These are phyloP conservation scores for Nicotiana rustica DNA, from an alignment of 305 asterid genomes.

Conservation along the genomic window DNA sequence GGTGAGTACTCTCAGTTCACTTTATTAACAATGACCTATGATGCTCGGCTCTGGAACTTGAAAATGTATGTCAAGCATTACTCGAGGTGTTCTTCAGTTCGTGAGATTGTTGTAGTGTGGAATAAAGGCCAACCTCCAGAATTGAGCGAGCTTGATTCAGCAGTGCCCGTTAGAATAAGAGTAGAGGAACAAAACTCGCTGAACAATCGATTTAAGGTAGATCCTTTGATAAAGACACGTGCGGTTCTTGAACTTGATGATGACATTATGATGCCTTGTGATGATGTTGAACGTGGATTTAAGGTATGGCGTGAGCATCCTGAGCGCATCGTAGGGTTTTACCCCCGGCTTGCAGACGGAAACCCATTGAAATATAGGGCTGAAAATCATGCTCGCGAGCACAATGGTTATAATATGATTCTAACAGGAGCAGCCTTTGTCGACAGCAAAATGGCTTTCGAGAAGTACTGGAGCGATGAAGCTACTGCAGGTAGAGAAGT, in stretches of 20 bases:
- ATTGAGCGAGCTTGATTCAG: slow-evolving; percentile 69
- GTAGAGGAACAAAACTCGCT: slow-evolving; percentile 77
- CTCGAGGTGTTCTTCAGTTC: slow-evolving; percentile 89
- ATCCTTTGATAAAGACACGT: slow-evolving; percentile 72
- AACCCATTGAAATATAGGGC: slow-evolving; percentile 60
- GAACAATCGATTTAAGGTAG: slow-evolving; percentile 86
- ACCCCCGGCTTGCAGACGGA: slow-evolving; percentile 74
- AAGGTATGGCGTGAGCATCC: slow-evolving; percentile 90
- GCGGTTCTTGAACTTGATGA: slow-evolving; percentile 96
- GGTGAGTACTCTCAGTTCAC: slow-evolving; percentile 93
- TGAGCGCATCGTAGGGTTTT: slow-evolving; percentile 79
- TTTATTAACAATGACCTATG: slow-evolving; percentile 90
- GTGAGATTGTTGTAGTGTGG: slow-evolving; percentile 96
- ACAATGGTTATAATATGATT: slow-evolving; percentile 84
- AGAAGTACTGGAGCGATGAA: slow-evolving; percentile 80
- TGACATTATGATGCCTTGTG: slow-evolving; percentile 93
- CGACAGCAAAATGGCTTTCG: slow-evolving; percentile 61
- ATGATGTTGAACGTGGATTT: slow-evolving; percentile 89
- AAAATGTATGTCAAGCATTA: slow-evolving; percentile 87
- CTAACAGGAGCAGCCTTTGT: slow-evolving; percentile 94
- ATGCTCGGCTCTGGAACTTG: slow-evolving; percentile 93
- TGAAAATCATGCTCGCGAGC: slow-evolving; percentile 78
- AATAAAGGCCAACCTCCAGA: slow-evolving; percentile 83
- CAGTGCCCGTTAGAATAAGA: slow-evolving; percentile 85
- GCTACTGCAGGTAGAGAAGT: slow-evolving; percentile 63